Percentiles rank a stretch among this genome's conserved stretches.
These are phyloP conservation scores for Leishmania lainsoni DNA, from an alignment of 208 protist species.

Conservation along the genomic window DNA sequence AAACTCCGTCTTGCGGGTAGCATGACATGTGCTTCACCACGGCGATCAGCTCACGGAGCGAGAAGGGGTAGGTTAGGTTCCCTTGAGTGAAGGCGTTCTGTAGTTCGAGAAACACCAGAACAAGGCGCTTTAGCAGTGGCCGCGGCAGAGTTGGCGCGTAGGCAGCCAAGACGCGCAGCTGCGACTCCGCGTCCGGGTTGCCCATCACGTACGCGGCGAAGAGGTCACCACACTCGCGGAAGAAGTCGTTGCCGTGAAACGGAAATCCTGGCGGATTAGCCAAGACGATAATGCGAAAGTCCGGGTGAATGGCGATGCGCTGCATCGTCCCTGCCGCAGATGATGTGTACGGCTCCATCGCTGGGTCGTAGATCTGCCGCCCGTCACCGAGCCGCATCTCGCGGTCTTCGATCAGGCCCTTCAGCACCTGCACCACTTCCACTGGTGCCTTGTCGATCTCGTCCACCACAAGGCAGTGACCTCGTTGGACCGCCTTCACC, in stretches of 20 bases:
- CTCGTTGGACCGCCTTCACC: constrained; percentile 89
- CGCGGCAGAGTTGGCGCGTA: constrained; percentile 76
- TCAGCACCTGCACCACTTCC: constrained; percentile 91
- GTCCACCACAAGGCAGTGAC: constrained; percentile 95
- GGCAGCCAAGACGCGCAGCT: constrained; percentile 76
- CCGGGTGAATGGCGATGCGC: constrained; percentile 64
- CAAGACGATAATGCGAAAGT: constrained; percentile 88
- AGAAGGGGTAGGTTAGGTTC: constrained; percentile 91
- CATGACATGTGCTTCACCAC: constrained; percentile 92
- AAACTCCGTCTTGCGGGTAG: constrained; percentile 89
- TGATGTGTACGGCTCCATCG: background rate
- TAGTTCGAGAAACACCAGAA: constrained; percentile 78
- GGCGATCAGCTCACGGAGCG: constrained; percentile 93
- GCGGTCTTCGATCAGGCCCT: constrained; percentile 87
- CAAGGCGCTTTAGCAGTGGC: constrained; percentile 56
- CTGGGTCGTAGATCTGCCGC: constrained; percentile 52
- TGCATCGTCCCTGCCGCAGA: constrained; percentile 2
- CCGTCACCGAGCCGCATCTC: constrained; percentile 88
- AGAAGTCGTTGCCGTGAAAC: constrained; percentile 96
- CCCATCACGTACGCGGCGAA: constrained; percentile 92
- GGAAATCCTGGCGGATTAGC: constrained; percentile 94
- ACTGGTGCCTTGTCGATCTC: constrained; percentile 96
- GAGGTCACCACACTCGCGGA: constrained; percentile 90
- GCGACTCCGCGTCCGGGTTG: constrained; percentile 87
- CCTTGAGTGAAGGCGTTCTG: constrained; percentile 81